These are phyloP conservation scores for Blastocystis hominis DNA, from an alignment of 352 stramenopile species.

Conservation along the genomic window DNA sequence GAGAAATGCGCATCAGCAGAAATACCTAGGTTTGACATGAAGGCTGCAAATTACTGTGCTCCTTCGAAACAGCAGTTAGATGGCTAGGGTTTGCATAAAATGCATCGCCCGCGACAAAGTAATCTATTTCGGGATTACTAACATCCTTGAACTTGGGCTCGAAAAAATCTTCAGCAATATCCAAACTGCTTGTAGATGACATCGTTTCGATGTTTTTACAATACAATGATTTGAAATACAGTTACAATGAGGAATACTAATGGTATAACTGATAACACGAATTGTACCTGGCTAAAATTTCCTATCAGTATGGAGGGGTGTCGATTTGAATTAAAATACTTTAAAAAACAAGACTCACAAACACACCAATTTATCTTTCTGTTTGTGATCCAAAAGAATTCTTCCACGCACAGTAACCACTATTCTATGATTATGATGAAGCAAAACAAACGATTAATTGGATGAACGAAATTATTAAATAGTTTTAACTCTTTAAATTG, in stretches of 20 bases:
- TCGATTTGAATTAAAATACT: background rate
- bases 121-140: background rate
- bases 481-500: background rate
- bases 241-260: background rate
- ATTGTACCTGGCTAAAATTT: too few relatives aligned
- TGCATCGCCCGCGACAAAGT: background rate
- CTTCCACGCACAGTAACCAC: background rate
- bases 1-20: too few relatives aligned
- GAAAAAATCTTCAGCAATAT: background rate
- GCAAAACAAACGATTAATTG: background rate
- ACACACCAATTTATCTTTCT: background rate
- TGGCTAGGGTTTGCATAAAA: background rate
- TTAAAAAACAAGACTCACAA: background rate
- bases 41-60: background rate
- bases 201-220: background rate
- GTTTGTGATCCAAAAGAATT: background rate
- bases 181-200: background rate
- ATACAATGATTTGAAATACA: background rate
- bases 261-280: background rate
- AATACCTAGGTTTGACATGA: too few relatives aligned
- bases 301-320: too few relatives aligned
- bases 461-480: background rate
- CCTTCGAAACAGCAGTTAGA: background rate
- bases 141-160: background rate
- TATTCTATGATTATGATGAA: background rate